Percentiles rank a stretch among this genome's conserved stretches.
These are phyloP conservation scores for Lactifluus volemus DNA, from an alignment of 768 basidiomycete genomes.

Conservation along the genomic window DNA sequence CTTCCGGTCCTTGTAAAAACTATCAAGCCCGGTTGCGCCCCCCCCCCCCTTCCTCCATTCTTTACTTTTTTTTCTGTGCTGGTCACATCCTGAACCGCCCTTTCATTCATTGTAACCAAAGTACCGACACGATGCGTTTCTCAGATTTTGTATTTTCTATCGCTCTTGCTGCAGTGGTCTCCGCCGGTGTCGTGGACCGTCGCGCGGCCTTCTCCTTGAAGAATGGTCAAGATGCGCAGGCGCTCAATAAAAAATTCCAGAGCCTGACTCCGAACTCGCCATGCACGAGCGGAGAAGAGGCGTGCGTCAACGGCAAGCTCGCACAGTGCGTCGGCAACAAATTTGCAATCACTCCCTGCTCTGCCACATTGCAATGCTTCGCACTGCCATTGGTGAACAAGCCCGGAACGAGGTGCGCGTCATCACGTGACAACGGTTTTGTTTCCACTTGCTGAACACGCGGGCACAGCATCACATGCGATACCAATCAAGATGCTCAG, in stretches of 20 bases:
- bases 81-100: neutral
- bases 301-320: constrained; percentile 14
- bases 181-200: constrained; percentile 11
- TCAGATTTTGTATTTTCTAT: neutral
- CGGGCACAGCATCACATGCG: constrained; percentile 22
- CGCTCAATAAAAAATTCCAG: constrained; percentile 21
- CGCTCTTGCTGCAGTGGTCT: constrained; percentile 3
- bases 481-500: constrained; percentile 21
- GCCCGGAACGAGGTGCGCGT: constrained; percentile 24
- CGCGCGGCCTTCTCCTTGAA: constrained; percentile 18
- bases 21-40: constrained; percentile 3
- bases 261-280: constrained; percentile 23
- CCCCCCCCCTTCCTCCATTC: neutral
- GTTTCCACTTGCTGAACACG: too few relatives aligned
- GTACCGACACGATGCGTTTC: constrained; percentile 8
- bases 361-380: constrained; percentile 15
- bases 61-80: constrained; percentile 2
- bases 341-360: constrained; percentile 18
- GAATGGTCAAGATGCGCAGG: constrained; percentile 24
- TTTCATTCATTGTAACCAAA: neutral
- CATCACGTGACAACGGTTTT: neutral
- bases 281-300: constrained; percentile 28
- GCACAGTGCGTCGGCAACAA: constrained; percentile 21
- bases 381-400: constrained; percentile 27
- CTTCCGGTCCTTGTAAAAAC: too few relatives aligned